These are phyloP conservation scores for Raddia distichophylla DNA, from an alignment of 176 grass and related monocot genomes.

Conservation along the genomic window DNA sequence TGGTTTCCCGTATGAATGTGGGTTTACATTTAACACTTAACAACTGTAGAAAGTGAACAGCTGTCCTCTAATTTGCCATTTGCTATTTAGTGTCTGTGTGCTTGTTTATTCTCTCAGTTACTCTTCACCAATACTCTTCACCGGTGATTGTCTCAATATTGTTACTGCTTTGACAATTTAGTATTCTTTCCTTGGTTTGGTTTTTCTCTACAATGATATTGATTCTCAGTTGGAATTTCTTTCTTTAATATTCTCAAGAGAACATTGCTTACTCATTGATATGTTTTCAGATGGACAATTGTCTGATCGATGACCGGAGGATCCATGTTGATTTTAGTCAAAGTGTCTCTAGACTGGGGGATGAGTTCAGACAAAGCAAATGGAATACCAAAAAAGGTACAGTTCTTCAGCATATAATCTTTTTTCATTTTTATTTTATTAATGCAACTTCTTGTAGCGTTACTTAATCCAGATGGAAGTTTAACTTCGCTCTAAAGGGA, in stretches of 20 bases:
- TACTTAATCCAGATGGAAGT: neutral
- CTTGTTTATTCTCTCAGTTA: constrained; percentile 13
- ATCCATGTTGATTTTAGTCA: constrained; percentile 99
- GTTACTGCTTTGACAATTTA: neutral
- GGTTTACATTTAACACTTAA: neutral
- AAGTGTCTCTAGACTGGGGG: constrained; percentile 93
- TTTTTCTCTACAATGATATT: constrained; percentile 10
- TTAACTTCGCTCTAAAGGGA: neutral
- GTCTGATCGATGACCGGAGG: constrained; percentile 91
- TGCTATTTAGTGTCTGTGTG: neutral
- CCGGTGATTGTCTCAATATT: neutral
- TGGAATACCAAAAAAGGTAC: constrained; percentile 80
- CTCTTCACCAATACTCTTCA: neutral
- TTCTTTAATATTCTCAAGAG: constrained; percentile 12
- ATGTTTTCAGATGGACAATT: constrained; percentile 91
- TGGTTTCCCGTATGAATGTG: constrained; percentile 19
- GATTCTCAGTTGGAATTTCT: constrained; percentile 34
- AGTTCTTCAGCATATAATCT: neutral
- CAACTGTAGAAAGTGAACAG: neutral
- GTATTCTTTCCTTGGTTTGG: constrained; percentile 17
- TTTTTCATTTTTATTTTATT: neutral
- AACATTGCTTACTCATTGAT: constrained; percentile 33
- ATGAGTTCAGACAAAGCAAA: constrained; percentile 91
- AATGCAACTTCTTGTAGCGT: neutral
- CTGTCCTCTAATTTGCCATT: constrained; percentile 13